A percentile compares a stretch with the other conserved stretches of the same genome.
phyloP scores from a whole-genome alignment of 75 land plant species.

The Selaginella moellendorffii region DNA sequence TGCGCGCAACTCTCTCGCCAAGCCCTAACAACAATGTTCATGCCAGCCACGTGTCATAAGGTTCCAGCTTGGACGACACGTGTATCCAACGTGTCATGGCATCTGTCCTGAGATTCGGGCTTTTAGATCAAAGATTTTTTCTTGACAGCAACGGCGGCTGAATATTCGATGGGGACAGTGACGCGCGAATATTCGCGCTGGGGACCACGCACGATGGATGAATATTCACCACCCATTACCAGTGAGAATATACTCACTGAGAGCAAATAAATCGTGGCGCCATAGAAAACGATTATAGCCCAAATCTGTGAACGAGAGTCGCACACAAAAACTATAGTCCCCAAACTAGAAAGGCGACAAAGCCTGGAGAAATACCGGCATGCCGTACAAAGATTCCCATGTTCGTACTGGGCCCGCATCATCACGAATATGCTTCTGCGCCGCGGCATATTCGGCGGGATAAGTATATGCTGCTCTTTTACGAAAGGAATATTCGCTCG shows the following conservation, averaged over 20 bases:
- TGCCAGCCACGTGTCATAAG: background rate
- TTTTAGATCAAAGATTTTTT: too few species aligned
- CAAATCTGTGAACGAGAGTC: too few species aligned
- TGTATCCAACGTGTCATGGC: background rate
- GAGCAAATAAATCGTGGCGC: too few species aligned
- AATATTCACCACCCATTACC: background rate
- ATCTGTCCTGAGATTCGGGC: background rate
- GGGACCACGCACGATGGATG: too few species aligned
- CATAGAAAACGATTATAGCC: background rate
- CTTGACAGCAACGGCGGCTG: background rate
- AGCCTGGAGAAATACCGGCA: background rate
- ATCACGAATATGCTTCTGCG: background rate
- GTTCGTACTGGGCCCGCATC: background rate
- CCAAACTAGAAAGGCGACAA: background rate
- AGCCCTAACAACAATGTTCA: background rate
- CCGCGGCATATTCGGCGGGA: background rate
- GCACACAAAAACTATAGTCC: background rate
- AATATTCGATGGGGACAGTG: background rate
- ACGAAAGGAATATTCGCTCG: background rate
- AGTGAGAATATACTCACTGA: background rate
- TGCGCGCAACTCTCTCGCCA: background rate
- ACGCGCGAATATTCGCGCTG: background rate
- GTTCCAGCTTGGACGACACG: background rate
- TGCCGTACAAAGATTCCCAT: background rate
- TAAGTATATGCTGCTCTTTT: background rate